These are phyloP conservation scores for Zygoascus flipseniorum DNA, from an alignment of 805 yeast genomes.

Conservation along the genomic window DNA sequence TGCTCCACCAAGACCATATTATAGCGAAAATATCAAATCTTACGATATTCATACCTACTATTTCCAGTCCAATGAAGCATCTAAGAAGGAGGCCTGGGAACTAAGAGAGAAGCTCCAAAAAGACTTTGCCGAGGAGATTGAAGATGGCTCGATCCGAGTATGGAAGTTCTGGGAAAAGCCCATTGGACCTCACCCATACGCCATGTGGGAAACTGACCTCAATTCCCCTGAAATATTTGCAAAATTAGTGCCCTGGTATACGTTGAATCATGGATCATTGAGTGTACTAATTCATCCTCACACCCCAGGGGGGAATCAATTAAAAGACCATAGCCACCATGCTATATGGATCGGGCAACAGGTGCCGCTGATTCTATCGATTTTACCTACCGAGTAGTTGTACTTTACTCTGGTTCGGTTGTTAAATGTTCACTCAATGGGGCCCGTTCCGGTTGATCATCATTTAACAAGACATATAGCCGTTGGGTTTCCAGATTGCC, in stretches of 20 bases:
- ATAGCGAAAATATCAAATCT: constrained; percentile 24
- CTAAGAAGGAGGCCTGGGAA: constrained; percentile 29
- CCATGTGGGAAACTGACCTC: constrained; percentile 52
- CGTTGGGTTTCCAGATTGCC: too few relatives aligned
- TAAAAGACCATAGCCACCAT: constrained; percentile 42
- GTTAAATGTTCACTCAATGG: too few relatives aligned
- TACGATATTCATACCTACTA: constrained; percentile 53
- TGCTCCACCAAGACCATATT: background rate
- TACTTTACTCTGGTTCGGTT: too few relatives aligned
- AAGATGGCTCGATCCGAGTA: constrained; percentile 34
- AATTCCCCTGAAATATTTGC: constrained; percentile 38
- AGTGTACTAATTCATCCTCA: constrained; percentile 51
- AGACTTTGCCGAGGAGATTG: constrained; percentile 36
- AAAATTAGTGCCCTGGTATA: constrained; percentile 36
- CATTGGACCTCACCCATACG: constrained; percentile 51
- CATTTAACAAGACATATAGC: too few relatives aligned
- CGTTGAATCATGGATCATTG: constrained; percentile 40
- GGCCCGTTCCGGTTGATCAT: too few relatives aligned
- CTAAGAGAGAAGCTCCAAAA: constrained; percentile 34
- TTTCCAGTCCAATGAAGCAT: constrained; percentile 29
- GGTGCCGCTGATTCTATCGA: constrained; percentile 16
- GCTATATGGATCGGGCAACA: constrained; percentile 54
- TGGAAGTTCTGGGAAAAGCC: constrained; percentile 40
- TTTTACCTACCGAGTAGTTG: background rate
- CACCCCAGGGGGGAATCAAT: constrained; percentile 27